Conservation (phyloP, 257 asterid genomes). For the Pogostemon cablin region DNA sequence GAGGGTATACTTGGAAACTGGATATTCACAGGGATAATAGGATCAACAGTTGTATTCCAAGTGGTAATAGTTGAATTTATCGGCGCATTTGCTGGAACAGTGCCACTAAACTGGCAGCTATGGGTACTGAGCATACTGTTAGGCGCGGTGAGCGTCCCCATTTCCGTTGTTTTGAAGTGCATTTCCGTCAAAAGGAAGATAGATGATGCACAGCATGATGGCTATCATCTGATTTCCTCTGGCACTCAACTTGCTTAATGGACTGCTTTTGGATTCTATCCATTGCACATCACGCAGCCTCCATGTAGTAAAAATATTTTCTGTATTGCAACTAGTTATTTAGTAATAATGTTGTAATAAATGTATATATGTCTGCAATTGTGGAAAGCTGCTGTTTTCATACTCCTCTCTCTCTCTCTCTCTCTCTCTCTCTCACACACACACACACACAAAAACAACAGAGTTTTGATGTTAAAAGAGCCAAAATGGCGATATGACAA, state of each 20-base stretch:
- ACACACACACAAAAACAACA: no score
- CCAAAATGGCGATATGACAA: no score
- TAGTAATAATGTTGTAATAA: not conserved
- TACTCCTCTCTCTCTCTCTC: not conserved
- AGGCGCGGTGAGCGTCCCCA: constrained; percentile 60
- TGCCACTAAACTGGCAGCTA: constrained; percentile 72
- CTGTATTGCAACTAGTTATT: not conserved
- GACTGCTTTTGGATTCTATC: not conserved
- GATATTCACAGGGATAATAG: constrained; percentile 60
- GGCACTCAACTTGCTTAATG: constrained; percentile 44
- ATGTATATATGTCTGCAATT: not conserved
- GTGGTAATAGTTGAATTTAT: constrained; percentile 73
- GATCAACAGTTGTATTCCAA: constrained; percentile 66
- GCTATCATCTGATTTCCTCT: constrained; percentile 53
- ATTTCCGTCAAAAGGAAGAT: constrained; percentile 53
- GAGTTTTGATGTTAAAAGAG: no score
- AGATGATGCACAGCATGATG: constrained; percentile 48
- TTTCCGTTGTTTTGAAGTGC: constrained; percentile 66
- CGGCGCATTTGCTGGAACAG: constrained; percentile 83
- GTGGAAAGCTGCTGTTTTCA: not conserved
- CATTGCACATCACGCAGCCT: not conserved
- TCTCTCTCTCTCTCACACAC: no score
- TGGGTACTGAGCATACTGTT: constrained; percentile 62
- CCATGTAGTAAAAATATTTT: not conserved
- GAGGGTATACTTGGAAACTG: constrained; percentile 60